Evolutionary conservation across 106 monocot genomes (phyloP).

Genomic region (Allium fistulosum): DNA sequence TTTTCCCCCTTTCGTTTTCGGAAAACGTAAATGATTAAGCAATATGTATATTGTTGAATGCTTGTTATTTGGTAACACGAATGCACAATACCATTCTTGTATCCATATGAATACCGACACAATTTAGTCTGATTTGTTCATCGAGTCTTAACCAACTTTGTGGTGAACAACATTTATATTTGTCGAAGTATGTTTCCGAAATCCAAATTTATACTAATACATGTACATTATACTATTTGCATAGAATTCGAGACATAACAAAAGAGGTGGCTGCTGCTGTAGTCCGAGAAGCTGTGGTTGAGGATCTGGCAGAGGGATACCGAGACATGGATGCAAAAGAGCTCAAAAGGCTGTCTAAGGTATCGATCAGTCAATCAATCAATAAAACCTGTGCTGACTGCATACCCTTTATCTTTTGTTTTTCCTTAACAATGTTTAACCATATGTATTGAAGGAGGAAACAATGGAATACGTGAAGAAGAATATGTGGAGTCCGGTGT

Average conservation of each 20-base stretch:
- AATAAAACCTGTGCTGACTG: not conserved
- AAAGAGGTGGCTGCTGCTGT: constrained; percentile 96
- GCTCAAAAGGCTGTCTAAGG: constrained; percentile 60
- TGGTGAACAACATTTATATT: not conserved
- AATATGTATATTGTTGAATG: no score
- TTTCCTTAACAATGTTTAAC: not conserved
- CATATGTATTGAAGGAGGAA: constrained; percentile 49
- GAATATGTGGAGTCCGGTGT: constrained; percentile 85
- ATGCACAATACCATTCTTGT: not conserved
- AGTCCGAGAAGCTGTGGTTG: constrained; percentile 69
- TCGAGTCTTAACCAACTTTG: not conserved
- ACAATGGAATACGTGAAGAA: constrained; percentile 59
- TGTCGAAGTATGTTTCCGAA: not conserved
- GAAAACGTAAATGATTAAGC: no score
- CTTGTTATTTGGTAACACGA: no score
- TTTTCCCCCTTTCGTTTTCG: no score
- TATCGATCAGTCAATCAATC: not conserved
- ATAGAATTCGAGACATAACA: constrained; percentile 86
- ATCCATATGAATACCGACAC: not conserved
- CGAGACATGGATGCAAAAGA: constrained; percentile 82
- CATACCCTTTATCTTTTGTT: not conserved
- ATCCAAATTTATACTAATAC: not conserved
- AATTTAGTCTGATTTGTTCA: not conserved
- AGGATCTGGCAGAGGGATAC: constrained; percentile 86
- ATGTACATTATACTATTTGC: not conserved